These are phyloP conservation scores for Calcarisporium arbuscula DNA, from an alignment of 2,329 filamentous ascomycete genomes.

Conservation along the genomic window DNA sequence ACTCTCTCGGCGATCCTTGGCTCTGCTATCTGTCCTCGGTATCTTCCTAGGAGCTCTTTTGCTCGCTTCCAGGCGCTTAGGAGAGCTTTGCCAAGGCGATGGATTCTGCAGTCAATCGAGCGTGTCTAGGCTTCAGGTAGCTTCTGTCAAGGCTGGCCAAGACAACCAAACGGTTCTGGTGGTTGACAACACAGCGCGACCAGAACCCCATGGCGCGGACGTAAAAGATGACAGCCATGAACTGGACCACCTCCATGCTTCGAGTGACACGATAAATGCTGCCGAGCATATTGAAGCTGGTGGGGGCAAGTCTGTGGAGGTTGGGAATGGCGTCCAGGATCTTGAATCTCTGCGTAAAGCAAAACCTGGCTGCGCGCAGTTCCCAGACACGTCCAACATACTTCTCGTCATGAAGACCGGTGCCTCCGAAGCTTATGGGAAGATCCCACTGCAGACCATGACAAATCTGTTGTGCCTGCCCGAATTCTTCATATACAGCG, in stretches of 20 bases:
- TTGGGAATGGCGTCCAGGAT: neutral
- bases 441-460: conserved; percentile 47
- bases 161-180: conserved; percentile 7
- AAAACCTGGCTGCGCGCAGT: conserved; percentile 28
- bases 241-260: too few relatives aligned
- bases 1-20: conserved; percentile 21
- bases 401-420: conserved; percentile 52
- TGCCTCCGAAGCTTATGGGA: conserved; percentile 45
- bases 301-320: neutral
- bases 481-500: conserved; percentile 52
- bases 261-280: neutral
- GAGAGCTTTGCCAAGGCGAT: conserved; percentile 21
- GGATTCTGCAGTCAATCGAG: conserved; percentile 16
- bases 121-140: too few relatives aligned
- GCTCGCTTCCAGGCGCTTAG: conserved; percentile 24
- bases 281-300: neutral
- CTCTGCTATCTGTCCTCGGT: conserved; percentile 18
- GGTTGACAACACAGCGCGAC: neutral
- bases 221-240: too few relatives aligned
- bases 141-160: too few relatives aligned
- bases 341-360: conserved; percentile 12
- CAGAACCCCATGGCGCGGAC: neutral
- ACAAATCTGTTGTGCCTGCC: conserved; percentile 44
- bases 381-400: conserved; percentile 39
- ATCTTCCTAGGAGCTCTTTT: conserved; percentile 24